Evolutionary conservation across 2,329 filamentous ascomycete species (phyloP).

Genomic region (Colletotrichum godetiae): DNA sequence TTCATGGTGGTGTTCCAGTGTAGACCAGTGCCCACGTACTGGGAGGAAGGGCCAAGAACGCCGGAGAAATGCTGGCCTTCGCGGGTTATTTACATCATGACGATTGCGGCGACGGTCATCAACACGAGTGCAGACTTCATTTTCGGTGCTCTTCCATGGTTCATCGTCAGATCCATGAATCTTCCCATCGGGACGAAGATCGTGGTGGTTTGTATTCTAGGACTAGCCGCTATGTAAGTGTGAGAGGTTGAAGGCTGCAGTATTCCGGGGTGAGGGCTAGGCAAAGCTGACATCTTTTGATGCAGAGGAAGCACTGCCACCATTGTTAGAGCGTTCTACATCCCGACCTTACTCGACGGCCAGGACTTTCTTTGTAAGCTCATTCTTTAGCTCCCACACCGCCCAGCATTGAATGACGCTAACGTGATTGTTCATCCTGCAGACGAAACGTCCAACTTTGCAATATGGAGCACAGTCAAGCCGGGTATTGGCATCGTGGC

Average conservation of each 20-base stretch:
- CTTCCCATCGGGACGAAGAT: constrained; percentile 52
- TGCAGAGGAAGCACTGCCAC: constrained; percentile 46
- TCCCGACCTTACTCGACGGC: constrained; percentile 47
- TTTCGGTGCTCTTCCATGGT: constrained; percentile 51
- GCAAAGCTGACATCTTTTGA: background rate
- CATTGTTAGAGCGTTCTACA: constrained; percentile 56
- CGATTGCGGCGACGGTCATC: constrained; percentile 51
- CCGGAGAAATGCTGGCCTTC: constrained; percentile 45
- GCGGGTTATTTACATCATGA: constrained; percentile 41
- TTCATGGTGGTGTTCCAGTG: constrained; percentile 56
- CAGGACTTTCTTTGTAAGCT: constrained; percentile 48
- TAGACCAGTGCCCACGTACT: constrained; percentile 50
- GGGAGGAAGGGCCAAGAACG: constrained; percentile 43
- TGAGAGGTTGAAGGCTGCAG: background rate
- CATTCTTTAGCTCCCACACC: background rate
- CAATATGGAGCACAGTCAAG: constrained; percentile 58
- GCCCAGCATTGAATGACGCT: background rate
- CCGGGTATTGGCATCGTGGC: constrained; percentile 54
- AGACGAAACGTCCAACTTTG: constrained; percentile 52
- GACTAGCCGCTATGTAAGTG: constrained; percentile 45
- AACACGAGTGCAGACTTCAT: constrained; percentile 52
- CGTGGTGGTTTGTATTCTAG: constrained; percentile 45
- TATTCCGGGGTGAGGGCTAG: background rate
- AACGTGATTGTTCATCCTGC: background rate
- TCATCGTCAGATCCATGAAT: constrained; percentile 52